Evolutionary conservation across 192 early-diverging fungal genomes (phyloP).

Genomic region (Globomyces pollinis-pini): DNA sequence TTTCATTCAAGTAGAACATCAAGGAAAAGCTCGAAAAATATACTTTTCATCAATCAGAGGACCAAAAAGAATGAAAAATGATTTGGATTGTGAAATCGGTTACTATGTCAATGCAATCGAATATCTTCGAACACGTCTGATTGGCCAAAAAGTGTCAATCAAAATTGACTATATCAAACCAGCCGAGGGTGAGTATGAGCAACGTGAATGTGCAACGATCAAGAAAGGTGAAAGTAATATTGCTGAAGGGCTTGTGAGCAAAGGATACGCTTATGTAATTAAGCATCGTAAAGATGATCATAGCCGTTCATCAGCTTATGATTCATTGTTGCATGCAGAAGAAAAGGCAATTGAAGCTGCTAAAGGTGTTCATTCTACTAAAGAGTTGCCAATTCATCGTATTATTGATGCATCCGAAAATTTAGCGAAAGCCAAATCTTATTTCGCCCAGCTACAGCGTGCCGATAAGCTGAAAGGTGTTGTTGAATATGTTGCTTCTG

Average conservation of each 20-base stretch:
- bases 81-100: constrained; percentile 65
- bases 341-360: constrained; percentile 60
- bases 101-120: constrained; percentile 87
- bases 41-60: constrained; percentile 53
- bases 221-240: constrained; percentile 50
- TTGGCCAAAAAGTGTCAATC: constrained; percentile 76
- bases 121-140: constrained; percentile 73
- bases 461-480: constrained; percentile 65
- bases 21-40: constrained; percentile 45
- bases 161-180: constrained; percentile 82
- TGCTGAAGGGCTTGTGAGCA: constrained; percentile 37
- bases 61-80: constrained; percentile 60
- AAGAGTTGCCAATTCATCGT: constrained; percentile 66
- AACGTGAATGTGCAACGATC: constrained; percentile 82
- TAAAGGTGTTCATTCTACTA: constrained; percentile 80
- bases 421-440: constrained; percentile 74
- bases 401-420: constrained; percentile 79
- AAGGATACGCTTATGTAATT: constrained; percentile 69
- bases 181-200: constrained; percentile 76
- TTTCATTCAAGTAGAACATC: constrained; percentile 40
- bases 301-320: constrained; percentile 78
- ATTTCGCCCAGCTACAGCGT: constrained; percentile 76
- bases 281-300: constrained; percentile 78
- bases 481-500: constrained; percentile 79
- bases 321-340: constrained; percentile 75